phyloP scores from a whole-genome alignment of 192 early-diverging fungal genomes.

The Coemansia interrupta region DNA sequence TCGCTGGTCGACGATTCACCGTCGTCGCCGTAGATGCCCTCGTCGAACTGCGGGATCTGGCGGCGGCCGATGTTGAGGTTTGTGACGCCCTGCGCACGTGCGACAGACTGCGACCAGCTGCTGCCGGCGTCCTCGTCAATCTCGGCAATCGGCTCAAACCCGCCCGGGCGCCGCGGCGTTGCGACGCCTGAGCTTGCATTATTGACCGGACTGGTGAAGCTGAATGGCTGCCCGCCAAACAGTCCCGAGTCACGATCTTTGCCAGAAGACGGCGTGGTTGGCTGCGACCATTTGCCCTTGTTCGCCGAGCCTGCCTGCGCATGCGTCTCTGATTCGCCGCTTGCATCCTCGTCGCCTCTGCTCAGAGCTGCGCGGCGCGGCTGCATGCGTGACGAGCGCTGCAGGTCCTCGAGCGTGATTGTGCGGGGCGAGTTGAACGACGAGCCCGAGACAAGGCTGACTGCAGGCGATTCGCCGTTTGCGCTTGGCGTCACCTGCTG shows the following conservation, averaged over 20 bases:
- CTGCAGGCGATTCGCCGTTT: slow-evolving; percentile 21
- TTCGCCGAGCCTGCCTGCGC: not conserved
- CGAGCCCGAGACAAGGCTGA: slow-evolving; percentile 29
- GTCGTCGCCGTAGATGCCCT: not conserved
- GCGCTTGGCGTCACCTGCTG: slow-evolving; percentile 9
- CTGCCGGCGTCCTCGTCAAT: slow-evolving; percentile 22
- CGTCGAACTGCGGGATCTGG: not conserved
- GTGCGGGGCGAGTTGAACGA: slow-evolving; percentile 49
- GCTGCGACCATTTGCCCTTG: slow-evolving; percentile 38
- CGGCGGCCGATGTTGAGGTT: slow-evolving; percentile 2
- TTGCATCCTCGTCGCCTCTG: not conserved
- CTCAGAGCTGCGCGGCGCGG: slow-evolving; percentile 9
- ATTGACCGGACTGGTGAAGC: slow-evolving; percentile 21
- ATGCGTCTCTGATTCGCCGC: not conserved
- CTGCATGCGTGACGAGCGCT: slow-evolving; percentile 30
- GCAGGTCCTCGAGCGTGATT: slow-evolving; percentile 44
- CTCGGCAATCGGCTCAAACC: slow-evolving; percentile 48
- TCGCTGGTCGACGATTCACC: not conserved
- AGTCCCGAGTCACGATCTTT: slow-evolving; percentile 46
- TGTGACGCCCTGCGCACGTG: slow-evolving; percentile 8
- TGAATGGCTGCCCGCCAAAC: slow-evolving; percentile 40
- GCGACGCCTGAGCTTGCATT: slow-evolving; percentile 6
- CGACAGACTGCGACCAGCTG: slow-evolving; percentile 20
- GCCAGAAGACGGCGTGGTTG: slow-evolving; percentile 25
- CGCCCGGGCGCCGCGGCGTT: slow-evolving; percentile 2